Evolutionary conservation across 2,329 filamentous ascomycete species (phyloP).

Genomic region (Colletotrichum sansevieriae): DNA sequence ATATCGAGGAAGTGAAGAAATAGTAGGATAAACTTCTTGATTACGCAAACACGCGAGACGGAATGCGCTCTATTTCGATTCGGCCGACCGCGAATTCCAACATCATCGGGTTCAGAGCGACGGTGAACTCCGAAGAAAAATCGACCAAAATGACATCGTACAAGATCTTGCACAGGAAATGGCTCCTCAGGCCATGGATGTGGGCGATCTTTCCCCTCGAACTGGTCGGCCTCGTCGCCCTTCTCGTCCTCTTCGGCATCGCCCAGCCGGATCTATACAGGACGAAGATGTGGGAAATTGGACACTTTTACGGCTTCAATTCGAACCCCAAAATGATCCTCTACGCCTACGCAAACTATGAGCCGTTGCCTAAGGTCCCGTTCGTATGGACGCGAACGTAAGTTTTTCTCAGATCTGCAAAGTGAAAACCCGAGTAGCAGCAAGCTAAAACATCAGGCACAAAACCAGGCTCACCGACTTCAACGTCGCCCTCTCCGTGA

Average conservation of each 20-base stretch:
- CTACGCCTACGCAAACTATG: conserved; percentile 81
- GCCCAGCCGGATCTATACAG: conserved; percentile 80
- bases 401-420: conserved; percentile 52
- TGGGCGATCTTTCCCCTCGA: conserved; percentile 76
- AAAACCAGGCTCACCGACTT: conserved; percentile 75
- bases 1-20: neutral
- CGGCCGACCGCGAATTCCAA: neutral
- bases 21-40: neutral
- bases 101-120: too few relatives aligned
- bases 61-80: too few relatives aligned
- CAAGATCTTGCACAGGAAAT: conserved; percentile 70
- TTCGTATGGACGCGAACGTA: conserved; percentile 81
- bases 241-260: conserved; percentile 78
- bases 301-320: conserved; percentile 78
- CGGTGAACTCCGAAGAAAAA: too few relatives aligned
- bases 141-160: conserved; percentile 55
- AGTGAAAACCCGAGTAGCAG: too few relatives aligned
- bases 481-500: conserved; percentile 81
- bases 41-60: too few relatives aligned
- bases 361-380: conserved; percentile 71
- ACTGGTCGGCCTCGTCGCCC: conserved; percentile 72
- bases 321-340: conserved; percentile 77
- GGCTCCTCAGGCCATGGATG: conserved; percentile 69
- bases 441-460: conserved; percentile 21
- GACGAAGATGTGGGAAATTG: conserved; percentile 79